Conservation (phyloP, 177 flowering plant genomes). For the Tripterygium wilfordii region DNA sequence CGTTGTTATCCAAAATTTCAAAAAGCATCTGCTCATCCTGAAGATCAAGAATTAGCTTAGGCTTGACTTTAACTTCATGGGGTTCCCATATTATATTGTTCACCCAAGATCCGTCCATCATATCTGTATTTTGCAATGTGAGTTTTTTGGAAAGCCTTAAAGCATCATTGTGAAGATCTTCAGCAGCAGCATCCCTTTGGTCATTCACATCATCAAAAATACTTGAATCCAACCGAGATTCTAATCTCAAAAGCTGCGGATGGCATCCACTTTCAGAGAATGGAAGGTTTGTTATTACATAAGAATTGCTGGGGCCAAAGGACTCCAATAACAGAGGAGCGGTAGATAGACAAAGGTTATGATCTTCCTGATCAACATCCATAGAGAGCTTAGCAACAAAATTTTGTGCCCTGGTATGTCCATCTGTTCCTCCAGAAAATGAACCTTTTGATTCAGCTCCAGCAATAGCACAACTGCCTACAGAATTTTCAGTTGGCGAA, state of each 20-base stretch:
- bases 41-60: slow-evolving; percentile 89
- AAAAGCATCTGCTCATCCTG: slow-evolving; percentile 96
- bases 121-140: slow-evolving; percentile 53
- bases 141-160: slow-evolving; percentile 41
- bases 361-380: slow-evolving; percentile 31
- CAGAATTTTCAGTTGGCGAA: slow-evolving; percentile 22
- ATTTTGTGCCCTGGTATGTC: slow-evolving; percentile 15
- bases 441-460: slow-evolving; percentile 42
- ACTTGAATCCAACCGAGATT: slow-evolving; percentile 37
- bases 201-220: slow-evolving; percentile 17
- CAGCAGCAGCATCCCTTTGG: slow-evolving; percentile 24
- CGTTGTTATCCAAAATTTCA: slow-evolving; percentile 68
- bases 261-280: slow-evolving; percentile 34
- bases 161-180: slow-evolving; percentile 30
- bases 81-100: slow-evolving; percentile 81
- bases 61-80: slow-evolving; percentile 33
- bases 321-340: slow-evolving; percentile 44
- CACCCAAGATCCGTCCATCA: slow-evolving; percentile 80
- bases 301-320: slow-evolving; percentile 43
- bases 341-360: slow-evolving; percentile 16
- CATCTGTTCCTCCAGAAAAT: slow-evolving; percentile 24
- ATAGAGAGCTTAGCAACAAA: slow-evolving; percentile 16
- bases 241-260: slow-evolving; percentile 84
- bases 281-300: slow-evolving; percentile 10
- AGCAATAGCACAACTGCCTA: slow-evolving; percentile 37